Base-by-base conservation (phyloP, 2,329 filamentous ascomycete genomes). In the Fusarium odoratissimum region DNA sequence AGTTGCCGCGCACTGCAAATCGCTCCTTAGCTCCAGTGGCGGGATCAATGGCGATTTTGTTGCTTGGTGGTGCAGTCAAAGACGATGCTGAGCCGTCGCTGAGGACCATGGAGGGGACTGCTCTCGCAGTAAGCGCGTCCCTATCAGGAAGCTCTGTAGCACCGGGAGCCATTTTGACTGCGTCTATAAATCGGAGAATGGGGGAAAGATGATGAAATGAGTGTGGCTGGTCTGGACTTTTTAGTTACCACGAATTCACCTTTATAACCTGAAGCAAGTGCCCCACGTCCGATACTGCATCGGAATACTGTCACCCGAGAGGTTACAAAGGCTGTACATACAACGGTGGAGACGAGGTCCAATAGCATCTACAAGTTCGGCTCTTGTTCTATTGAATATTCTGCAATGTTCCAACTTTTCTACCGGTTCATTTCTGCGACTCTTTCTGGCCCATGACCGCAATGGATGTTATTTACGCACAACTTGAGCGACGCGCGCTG, bases 401-500 rank as follows among this genome's bases (percentile, higher is more conserved):
- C 2, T 33, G 30, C 11, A 13, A 14, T 25, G 1, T 19, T 35
- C 4, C 1, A 23, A 10, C 3, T 19, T 51, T 1, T 14, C n/a
- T 19, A 25, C 6, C 4, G 10, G 5, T 12, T 10, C 2, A 19
- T 7, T 23, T 19, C 8, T 23, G 21, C 2, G 16, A 2, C 12
- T 23, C 4, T 10, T 23, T 14, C 4, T 5, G 0, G n/a, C 17
- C 6, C 16, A 19, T 19, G 1, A 25, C 6, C 33, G 14, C 25
- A 9, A 54, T 54, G 49, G 49, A 54, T 4, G 19, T 5, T 4
- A 28, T 54, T 23, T 54, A 54, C 23, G 1, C 23, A 17, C 19
- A 54, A 12, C 49, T 54, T 8, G 49, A 54, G 23, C 23, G 14
- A 12, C 49, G 33, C 3, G 19, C 14, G 0, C 23, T 54, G 3